Percentiles rank a stretch among this genome's conserved stretches.
phyloP scores from a whole-genome alignment of 2,329 filamentous ascomycete species.

The Alternaria alternata region DNA sequence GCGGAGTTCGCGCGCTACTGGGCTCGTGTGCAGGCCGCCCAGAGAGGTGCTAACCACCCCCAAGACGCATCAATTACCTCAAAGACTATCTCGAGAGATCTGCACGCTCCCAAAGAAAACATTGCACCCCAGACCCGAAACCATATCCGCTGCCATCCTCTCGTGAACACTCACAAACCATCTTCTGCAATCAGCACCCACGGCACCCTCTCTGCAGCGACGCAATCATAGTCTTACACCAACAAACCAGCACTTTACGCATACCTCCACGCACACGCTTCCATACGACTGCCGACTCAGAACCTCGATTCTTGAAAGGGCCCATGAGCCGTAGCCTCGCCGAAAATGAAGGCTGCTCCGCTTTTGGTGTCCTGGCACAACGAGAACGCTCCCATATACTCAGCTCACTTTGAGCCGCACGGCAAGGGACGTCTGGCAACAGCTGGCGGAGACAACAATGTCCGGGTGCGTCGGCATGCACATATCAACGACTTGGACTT shows the following conservation, averaged over 20 bases:
- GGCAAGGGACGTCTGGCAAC: constrained; percentile 93
- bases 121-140: background rate
- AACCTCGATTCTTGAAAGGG: constrained; percentile 2
- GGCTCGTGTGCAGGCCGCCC: constrained; percentile 4
- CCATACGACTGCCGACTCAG: background rate
- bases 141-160: background rate
- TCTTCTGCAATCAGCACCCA: constrained; percentile 21
- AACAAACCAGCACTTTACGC: constrained; percentile 7
- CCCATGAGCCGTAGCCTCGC: constrained; percentile 31
- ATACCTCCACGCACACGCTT: constrained; percentile 4
- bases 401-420: constrained; percentile 92
- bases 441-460: constrained; percentile 94
- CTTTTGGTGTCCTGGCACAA: constrained; percentile 99
- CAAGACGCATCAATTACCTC: constrained; percentile 28
- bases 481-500: background rate
- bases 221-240: constrained; percentile 17
- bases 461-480: constrained; percentile 71
- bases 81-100: constrained; percentile 14
- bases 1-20: constrained; percentile 24
- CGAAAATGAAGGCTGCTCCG: constrained; percentile 88
- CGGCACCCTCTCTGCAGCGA: constrained; percentile 19
- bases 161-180: constrained; percentile 10
- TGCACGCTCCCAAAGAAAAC: constrained; percentile 10
- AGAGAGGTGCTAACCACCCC: constrained; percentile 20
- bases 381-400: constrained; percentile 96